Conservation (phyloP, 208 protist genomes). For the Trypanosoma lewisi region DNA sequence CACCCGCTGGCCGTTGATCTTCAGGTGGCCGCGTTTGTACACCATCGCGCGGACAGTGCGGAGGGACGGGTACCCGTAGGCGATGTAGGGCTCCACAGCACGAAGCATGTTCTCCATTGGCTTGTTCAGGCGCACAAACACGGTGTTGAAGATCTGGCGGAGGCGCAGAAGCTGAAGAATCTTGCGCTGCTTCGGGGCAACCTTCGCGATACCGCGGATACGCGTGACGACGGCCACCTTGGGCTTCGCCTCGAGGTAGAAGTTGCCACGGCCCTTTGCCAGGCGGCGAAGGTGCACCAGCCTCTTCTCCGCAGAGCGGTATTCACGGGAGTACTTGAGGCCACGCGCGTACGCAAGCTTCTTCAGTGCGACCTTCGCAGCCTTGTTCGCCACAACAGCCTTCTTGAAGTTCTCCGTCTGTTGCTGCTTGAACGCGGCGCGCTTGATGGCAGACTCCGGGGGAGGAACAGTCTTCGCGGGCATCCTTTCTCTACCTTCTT, state of each 20-base stretch:
- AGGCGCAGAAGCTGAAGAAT: conserved; percentile 99
- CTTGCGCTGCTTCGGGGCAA: conserved; percentile 97
- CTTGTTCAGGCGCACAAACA: conserved; percentile 99
- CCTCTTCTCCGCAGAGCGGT: conserved; percentile 89
- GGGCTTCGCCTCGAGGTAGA: conserved; percentile 97
- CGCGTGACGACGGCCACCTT: conserved; percentile 99
- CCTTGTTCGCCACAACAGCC: conserved; percentile 70
- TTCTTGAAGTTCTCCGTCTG: conserved; percentile 90
- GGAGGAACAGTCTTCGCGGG: conserved; percentile 72
- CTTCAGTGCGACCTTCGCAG: conserved; percentile 64
- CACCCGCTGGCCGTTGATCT: conserved; percentile 97
- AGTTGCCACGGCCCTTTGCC: conserved; percentile 93
- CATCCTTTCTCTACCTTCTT: conserved; percentile 79
- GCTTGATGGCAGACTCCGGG: conserved; percentile 88
- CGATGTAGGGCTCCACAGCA: conserved; percentile 98
- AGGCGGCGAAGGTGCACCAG: conserved; percentile 83
- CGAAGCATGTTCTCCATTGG: conserved; percentile 99
- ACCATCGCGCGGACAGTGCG: conserved; percentile 97
- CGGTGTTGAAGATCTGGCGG: conserved; percentile 99
- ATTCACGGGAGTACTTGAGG: conserved; percentile 96
- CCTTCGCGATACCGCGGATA: conserved; percentile 99
- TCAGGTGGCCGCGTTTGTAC: conserved; percentile 99
- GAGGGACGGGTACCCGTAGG: conserved; percentile 98
- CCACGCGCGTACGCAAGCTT: conserved; percentile 69
- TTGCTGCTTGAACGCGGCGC: conserved; percentile 89